Evolutionary conservation across 176 grass and related monocot species (phyloP).

Genomic region (Cocos nucifera): DNA sequence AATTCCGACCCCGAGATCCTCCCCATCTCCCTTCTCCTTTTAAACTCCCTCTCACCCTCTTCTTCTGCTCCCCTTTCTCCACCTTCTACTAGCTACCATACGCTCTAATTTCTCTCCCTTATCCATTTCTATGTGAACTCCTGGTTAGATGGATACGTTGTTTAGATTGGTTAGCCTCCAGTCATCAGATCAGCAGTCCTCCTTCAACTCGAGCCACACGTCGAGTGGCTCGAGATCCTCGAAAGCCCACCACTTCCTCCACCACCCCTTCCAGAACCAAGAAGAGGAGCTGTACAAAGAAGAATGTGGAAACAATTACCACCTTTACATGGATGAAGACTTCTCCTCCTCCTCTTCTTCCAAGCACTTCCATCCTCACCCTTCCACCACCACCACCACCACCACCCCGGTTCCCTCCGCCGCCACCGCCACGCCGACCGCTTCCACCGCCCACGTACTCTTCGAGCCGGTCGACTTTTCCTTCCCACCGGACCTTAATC

Average conservation of each 20-base stretch:
- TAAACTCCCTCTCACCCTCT: conserved; percentile 4
- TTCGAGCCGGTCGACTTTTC: conserved; percentile 76
- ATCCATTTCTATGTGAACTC: conserved; percentile 13
- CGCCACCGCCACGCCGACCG: conserved; percentile 48
- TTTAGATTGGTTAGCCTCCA: conserved; percentile 96
- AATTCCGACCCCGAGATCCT: background rate
- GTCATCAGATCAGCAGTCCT: conserved; percentile 70
- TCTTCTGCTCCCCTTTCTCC: background rate
- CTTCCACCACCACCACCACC: conserved; percentile 27
- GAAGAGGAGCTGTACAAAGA: conserved; percentile 54
- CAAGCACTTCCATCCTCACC: conserved; percentile 48
- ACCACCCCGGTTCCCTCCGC: conserved; percentile 16
- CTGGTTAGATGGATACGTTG: conserved; percentile 76
- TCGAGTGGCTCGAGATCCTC: conserved; percentile 68
- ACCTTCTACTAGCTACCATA: no score
- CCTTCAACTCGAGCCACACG: conserved; percentile 83
- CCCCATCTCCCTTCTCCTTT: background rate
- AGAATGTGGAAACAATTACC: conserved; percentile 78
- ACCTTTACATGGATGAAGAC: conserved; percentile 99
- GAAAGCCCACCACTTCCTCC: conserved; percentile 37
- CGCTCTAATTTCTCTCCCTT: background rate
- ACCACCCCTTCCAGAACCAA: conserved; percentile 34
- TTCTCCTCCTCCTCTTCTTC: conserved; percentile 96
- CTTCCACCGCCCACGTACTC: conserved; percentile 47
- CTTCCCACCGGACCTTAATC: conserved; percentile 87